phyloP scores from a whole-genome alignment of 805 yeast species.

The Tetrapisispora namnaoensis region DNA sequence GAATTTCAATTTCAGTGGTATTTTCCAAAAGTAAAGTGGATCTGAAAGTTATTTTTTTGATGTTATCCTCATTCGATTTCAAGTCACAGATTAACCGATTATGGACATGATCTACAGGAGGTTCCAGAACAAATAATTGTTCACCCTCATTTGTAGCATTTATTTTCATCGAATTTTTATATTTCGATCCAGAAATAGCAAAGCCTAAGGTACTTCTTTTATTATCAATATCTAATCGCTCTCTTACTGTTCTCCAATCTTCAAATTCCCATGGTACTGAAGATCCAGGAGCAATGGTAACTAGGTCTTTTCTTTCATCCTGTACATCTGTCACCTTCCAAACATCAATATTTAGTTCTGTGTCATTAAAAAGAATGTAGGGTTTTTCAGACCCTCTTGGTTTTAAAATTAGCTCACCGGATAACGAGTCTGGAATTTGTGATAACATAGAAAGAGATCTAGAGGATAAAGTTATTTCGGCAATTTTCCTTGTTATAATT shows the following conservation, averaged over 20 bases:
- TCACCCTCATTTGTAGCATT: slow-evolving; percentile 80
- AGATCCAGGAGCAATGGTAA: slow-evolving; percentile 39
- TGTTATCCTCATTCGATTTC: slow-evolving; percentile 58
- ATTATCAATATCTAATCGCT: slow-evolving; percentile 58
- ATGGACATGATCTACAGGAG: slow-evolving; percentile 54
- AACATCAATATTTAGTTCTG: slow-evolving; percentile 71
- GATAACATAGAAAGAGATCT: slow-evolving; percentile 70
- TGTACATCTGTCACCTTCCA: slow-evolving; percentile 55
- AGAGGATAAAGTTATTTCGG: slow-evolving; percentile 75
- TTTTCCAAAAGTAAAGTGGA: slow-evolving; percentile 69
- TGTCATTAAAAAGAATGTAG: slow-evolving; percentile 68
- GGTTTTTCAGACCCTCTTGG: slow-evolving; percentile 78
- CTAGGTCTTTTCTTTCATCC: slow-evolving; percentile 19
- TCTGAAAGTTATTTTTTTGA: slow-evolving; percentile 66
- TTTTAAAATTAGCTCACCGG: slow-evolving; percentile 43
- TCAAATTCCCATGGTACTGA: slow-evolving; percentile 81
- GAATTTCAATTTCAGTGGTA: slow-evolving; percentile 51
- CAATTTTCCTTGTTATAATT: slow-evolving; percentile 61
- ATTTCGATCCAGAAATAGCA: slow-evolving; percentile 46
- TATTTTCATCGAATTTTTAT: slow-evolving; percentile 43
- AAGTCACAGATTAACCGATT: slow-evolving; percentile 68
- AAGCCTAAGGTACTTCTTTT: slow-evolving; percentile 55
- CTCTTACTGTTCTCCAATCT: slow-evolving; percentile 85
- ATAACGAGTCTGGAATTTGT: slow-evolving; percentile 51
- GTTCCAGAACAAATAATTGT: slow-evolving; percentile 55